Evolutionary conservation across 768 basidiomycete species (phyloP), one percentile per base, ranked within the genome.

Genomic region (Rhodotorula diobovata): DNA sequence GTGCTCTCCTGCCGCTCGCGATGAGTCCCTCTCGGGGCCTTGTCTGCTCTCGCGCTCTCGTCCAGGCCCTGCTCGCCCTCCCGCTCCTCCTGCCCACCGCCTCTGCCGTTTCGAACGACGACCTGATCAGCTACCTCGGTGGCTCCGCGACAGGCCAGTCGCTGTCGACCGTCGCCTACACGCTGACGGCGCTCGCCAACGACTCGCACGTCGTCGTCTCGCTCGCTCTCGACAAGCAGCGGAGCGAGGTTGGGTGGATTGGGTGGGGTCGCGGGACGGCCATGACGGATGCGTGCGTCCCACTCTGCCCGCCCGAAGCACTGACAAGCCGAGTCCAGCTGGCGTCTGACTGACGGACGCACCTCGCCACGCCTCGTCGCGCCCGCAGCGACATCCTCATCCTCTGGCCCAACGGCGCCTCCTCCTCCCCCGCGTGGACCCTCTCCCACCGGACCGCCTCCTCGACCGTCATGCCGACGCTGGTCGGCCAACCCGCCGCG

Each of bases 401-500:
- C 32, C 45, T 66, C 28, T 74, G 73, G 73, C 66, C 69, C 8
- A 74, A 67, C 62, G 30, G 30, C 20, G 54, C 61, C 41, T 34
- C 7, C 4, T n/a, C 51, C 28, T n/a, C n/a, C n/a, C n/a, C n/a
- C n/a, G n/a, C n/a, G n/a, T 70, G 73, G 73, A 74, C 73, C 0
- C 58, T 74, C 39, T 67, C 66, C 30, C 73, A 74, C 54, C 72
- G 72, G 5, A 58, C 61, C 14, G 62, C 72, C 28, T 30, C 53
- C 12, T 45, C 63, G 9, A 70, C 66, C 5, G 50, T 30, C 10
- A 63, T 74, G 54, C 73, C 73, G 1, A 51, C 54, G 1, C 54
- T 74, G 32, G 61, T 68, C 37, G 60, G 55, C 28, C 6, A 50
- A 9, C n/a, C 61, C 6, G 8, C 41, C 6, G 0, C n/a, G 0